Conservation (phyloP, 1,284 basidiomycete species). For the Blastosporella zonata region DNA sequence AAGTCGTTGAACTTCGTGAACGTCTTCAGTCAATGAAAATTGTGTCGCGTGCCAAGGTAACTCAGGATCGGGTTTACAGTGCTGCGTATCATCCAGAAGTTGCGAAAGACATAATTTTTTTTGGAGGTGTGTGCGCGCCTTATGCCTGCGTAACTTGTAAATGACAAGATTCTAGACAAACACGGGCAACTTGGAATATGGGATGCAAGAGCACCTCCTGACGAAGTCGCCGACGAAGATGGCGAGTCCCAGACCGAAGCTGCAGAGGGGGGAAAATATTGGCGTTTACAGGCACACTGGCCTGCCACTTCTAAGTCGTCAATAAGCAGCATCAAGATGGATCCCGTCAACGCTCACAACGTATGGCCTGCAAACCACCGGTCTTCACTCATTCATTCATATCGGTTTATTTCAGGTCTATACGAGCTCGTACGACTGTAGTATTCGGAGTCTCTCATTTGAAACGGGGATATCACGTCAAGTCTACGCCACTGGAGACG, state of each 20-base stretch:
- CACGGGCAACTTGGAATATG: constrained; percentile 77
- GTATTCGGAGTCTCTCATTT: constrained; percentile 67
- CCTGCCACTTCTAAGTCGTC: constrained; percentile 75
- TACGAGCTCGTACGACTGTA: constrained; percentile 77
- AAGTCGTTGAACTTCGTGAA: constrained; percentile 49
- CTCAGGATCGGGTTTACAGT: constrained; percentile 67
- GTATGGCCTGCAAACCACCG: constrained; percentile 34
- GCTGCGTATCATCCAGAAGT: constrained; percentile 75
- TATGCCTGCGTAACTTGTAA: not conserved
- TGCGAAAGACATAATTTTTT: constrained; percentile 77
- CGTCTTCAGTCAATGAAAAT: constrained; percentile 55
- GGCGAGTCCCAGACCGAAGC: constrained; percentile 40
- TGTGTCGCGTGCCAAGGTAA: constrained; percentile 74
- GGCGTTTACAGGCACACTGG: constrained; percentile 80
- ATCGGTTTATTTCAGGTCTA: constrained; percentile 48
- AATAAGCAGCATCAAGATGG: constrained; percentile 70
- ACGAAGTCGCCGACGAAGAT: constrained; percentile 63
- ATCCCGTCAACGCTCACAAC: constrained; percentile 68
- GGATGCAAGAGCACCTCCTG: constrained; percentile 68
- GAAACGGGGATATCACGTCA: constrained; percentile 66
- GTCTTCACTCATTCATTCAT: constrained; percentile 1
- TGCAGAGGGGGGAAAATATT: constrained; percentile 68
- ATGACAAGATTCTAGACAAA: constrained; percentile 55
- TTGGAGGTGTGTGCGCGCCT: constrained; percentile 55
- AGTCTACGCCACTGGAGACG: constrained; percentile 57